Evolutionary conservation across 345 rosid species (phyloP).

Genomic region (Eucalyptus pauciflora): DNA sequence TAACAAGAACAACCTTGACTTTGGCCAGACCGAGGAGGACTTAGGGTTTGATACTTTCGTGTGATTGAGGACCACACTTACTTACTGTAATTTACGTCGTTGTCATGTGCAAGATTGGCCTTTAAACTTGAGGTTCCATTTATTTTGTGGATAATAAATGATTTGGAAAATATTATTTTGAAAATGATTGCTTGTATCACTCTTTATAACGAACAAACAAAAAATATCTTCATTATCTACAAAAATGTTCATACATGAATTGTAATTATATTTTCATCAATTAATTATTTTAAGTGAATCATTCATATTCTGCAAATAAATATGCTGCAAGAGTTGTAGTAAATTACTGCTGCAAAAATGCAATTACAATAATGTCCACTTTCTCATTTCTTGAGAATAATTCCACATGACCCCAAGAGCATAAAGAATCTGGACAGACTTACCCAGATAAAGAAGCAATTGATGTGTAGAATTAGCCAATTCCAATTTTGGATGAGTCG

Average conservation of each 20-base stretch:
- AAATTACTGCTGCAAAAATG: not conserved
- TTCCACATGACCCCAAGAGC: not conserved
- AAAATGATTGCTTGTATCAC: fast-evolving
- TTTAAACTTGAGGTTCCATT: not conserved
- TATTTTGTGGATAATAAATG: not conserved
- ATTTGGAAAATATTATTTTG: not conserved
- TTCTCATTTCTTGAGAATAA: not conserved
- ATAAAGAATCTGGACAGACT: not conserved
- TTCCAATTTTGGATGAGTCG: not conserved
- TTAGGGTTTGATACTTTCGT: not conserved
- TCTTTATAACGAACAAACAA: fast-evolving
- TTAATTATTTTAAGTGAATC: not conserved
- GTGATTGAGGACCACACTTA: not conserved
- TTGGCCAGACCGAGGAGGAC: fast-evolving
- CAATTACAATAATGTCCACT: not conserved
- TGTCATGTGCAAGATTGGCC: not conserved
- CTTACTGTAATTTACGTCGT: not conserved
- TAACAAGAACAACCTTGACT: not conserved
- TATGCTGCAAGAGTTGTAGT: fast-evolving
- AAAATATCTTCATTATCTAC: fast-evolving
- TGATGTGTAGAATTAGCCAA: not conserved
- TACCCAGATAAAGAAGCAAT: not conserved
- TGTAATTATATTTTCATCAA: not conserved
- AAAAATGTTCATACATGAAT: fast-evolving
- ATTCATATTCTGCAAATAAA: fast-evolving